Conservation (phyloP, 108 stramenopile species). For the Cafeteria roenbergensis region DNA sequence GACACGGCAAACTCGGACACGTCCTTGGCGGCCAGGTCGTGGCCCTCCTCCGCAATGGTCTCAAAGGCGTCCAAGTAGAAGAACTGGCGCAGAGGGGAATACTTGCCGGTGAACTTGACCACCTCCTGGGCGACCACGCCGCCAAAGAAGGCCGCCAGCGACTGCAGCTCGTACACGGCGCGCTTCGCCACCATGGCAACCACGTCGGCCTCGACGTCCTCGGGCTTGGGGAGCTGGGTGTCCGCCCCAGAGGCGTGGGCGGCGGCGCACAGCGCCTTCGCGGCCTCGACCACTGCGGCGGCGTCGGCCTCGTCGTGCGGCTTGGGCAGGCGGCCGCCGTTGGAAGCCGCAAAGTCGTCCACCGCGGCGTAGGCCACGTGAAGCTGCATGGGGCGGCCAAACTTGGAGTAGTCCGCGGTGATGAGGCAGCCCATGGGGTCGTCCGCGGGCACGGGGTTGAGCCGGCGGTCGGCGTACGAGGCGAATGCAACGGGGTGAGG, state of each 20-base stretch:
- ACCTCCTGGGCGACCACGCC: constrained; percentile 73
- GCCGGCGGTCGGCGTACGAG: constrained; percentile 28
- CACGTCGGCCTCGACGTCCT: constrained; percentile 43
- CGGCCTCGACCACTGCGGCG: constrained; percentile 2
- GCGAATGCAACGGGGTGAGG: constrained; percentile 24
- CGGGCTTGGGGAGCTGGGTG: neutral
- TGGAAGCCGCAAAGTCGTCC: constrained; percentile 28
- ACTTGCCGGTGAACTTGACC: constrained; percentile 67
- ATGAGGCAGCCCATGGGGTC: constrained; percentile 26
- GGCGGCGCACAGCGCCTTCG: neutral
- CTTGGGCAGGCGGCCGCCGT: neutral
- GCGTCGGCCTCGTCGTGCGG: constrained; percentile 6
- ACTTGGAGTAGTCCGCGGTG: constrained; percentile 39
- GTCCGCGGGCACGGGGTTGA: constrained; percentile 14
- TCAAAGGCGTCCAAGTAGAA: constrained; percentile 38
- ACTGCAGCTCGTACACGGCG: constrained; percentile 49
- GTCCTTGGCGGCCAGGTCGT: constrained; percentile 9
- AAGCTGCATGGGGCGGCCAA: constrained; percentile 38
- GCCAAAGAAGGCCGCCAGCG: constrained; percentile 61
- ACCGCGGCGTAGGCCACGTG: constrained; percentile 41
- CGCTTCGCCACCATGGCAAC: constrained; percentile 42
- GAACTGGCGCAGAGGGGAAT: constrained; percentile 60
- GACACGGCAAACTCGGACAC: constrained; percentile 29
- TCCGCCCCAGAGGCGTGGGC: neutral
- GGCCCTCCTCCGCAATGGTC: constrained; percentile 24